phyloP scores from a whole-genome alignment of 2,329 filamentous ascomycete genomes.

The Colletotrichum nymphaeae region DNA sequence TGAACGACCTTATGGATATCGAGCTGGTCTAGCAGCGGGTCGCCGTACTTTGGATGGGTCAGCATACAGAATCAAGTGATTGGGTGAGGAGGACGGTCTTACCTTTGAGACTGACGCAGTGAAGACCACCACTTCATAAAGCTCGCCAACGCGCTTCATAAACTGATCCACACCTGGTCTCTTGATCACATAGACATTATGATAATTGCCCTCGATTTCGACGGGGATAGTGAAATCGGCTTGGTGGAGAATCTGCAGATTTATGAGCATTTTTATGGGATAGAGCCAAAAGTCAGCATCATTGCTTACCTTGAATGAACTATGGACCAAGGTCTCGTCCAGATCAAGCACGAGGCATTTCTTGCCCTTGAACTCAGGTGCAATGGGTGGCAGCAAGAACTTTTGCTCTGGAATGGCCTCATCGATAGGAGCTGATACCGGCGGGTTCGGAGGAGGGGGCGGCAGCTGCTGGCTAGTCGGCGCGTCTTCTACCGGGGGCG shows the following conservation, averaged over 20 bases:
- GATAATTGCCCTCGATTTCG: constrained; percentile 98
- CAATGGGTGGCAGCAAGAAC: constrained; percentile 84
- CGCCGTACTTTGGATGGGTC: constrained; percentile 77
- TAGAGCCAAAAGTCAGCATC: constrained; percentile 6
- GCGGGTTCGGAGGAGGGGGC: constrained; percentile 57
- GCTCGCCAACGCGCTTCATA: constrained; percentile 97
- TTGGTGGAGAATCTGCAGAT: constrained; percentile 87
- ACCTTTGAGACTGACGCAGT: constrained; percentile 99
- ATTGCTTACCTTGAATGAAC: constrained; percentile 90
- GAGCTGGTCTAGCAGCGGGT: constrained; percentile 93
- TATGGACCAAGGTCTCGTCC: constrained; percentile 97
- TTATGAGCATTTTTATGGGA: constrained; percentile 23
- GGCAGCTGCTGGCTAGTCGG: constrained; percentile 49
- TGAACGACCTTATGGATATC: constrained; percentile 98
- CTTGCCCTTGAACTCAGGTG: constrained; percentile 82
- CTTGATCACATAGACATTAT: constrained; percentile 99
- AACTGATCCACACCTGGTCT: constrained; percentile 98
- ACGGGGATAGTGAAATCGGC: constrained; percentile 99
- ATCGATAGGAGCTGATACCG: constrained; percentile 45
- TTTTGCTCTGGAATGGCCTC: constrained; percentile 59
- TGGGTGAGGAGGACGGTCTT: constrained; percentile 38
- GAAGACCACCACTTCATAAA: constrained; percentile 99
- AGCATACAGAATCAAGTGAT: constrained; percentile 37
- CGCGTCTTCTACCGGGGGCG: constrained; percentile 52
- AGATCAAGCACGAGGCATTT: constrained; percentile 97